Conservation (phyloP, 2,329 filamentous ascomycete genomes). For the Trichophyton benhamiae region DNA sequence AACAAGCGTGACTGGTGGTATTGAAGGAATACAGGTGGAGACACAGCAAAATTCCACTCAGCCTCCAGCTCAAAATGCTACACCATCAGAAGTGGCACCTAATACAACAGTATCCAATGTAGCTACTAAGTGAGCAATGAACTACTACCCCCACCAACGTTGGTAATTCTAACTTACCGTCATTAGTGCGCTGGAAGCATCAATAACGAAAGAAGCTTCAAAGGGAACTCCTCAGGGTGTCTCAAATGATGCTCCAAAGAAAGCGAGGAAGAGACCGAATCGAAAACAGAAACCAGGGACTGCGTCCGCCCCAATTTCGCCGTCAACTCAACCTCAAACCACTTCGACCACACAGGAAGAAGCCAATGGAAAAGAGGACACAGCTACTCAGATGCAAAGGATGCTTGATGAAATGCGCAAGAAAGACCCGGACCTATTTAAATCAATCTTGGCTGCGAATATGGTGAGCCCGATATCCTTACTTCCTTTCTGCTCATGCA, state of each 20-base stretch:
- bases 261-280: neutral
- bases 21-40: neutral
- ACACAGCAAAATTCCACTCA: neutral
- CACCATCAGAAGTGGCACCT: neutral
- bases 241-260: neutral
- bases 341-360: neutral
- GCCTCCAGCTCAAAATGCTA: neutral
- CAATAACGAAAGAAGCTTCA: neutral
- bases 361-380: slow-evolving; percentile 19
- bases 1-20: neutral
- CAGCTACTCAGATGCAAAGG: slow-evolving; percentile 41
- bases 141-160: neutral
- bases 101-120: neutral
- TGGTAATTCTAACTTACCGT: neutral
- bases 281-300: neutral
- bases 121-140: neutral
- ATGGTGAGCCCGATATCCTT: slow-evolving; percentile 15
- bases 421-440: slow-evolving; percentile 43
- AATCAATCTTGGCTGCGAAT: slow-evolving; percentile 42
- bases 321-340: neutral
- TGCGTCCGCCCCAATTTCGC: neutral
- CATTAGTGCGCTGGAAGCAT: neutral
- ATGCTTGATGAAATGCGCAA: slow-evolving; percentile 49
- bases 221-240: neutral
- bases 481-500: neutral